phyloP scores from a whole-genome alignment of 2,329 filamentous ascomycete species.

The Mariannaea elegans region DNA sequence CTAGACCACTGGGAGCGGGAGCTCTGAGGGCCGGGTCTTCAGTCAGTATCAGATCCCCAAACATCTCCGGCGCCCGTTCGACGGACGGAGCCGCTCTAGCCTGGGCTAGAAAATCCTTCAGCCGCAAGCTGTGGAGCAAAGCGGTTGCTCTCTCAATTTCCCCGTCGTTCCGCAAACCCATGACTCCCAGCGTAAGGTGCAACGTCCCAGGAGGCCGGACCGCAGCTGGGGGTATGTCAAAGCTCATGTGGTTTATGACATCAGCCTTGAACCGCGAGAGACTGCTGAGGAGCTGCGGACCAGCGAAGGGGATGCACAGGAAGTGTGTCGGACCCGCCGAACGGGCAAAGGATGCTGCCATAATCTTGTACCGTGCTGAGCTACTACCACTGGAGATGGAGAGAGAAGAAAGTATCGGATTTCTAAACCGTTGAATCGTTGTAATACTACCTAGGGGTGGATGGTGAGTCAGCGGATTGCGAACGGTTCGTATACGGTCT shows the following conservation, averaged over 20 bases:
- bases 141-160: constrained; percentile 51
- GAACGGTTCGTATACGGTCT: too few relatives aligned
- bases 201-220: constrained; percentile 81
- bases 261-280: constrained; percentile 70
- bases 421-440: too few relatives aligned
- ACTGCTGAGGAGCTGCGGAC: constrained; percentile 70
- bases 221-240: constrained; percentile 69
- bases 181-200: constrained; percentile 87
- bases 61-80: constrained; percentile 13
- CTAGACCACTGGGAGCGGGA: neutral
- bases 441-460: too few relatives aligned
- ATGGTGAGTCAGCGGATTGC: too few relatives aligned
- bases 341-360: constrained; percentile 51
- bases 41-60: neutral
- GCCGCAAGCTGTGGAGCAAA: constrained; percentile 50
- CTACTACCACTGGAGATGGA: too few relatives aligned
- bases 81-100: constrained; percentile 21
- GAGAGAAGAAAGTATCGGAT: too few relatives aligned
- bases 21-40: neutral
- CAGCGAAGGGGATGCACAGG: constrained; percentile 76
- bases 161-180: constrained; percentile 70
- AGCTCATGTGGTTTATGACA: constrained; percentile 55
- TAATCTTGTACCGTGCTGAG: too few relatives aligned
- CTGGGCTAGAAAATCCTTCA: constrained; percentile 50
- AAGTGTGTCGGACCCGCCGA: constrained; percentile 72